phyloP scores from a whole-genome alignment of 2,329 filamentous ascomycete species.

The Fusarium duplospermum region DNA sequence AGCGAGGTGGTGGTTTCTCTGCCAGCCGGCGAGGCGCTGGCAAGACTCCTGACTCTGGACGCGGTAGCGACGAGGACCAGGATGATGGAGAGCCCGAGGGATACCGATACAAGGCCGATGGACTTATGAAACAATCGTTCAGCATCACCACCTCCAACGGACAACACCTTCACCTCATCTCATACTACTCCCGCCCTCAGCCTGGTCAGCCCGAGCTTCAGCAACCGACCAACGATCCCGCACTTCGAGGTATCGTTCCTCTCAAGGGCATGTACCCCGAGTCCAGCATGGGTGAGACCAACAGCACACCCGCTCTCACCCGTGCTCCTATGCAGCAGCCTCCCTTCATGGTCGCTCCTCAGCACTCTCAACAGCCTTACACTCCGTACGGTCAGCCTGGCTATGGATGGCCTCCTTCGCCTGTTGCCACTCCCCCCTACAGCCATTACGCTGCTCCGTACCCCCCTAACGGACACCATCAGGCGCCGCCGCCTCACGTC shows the following conservation, averaged over 20 bases:
- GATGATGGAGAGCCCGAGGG: slow-evolving; percentile 88
- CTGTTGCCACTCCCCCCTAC: slow-evolving; percentile 65
- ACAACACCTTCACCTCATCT: slow-evolving; percentile 96
- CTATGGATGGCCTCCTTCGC: slow-evolving; percentile 68
- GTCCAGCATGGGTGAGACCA: slow-evolving; percentile 88
- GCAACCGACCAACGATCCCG: slow-evolving; percentile 84
- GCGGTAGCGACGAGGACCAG: slow-evolving; percentile 86
- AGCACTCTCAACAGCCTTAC: slow-evolving; percentile 49
- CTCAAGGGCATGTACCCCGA: slow-evolving; percentile 97
- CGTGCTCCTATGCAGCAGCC: slow-evolving; percentile 73
- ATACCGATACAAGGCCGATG: slow-evolving; percentile 94
- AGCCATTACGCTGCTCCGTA: slow-evolving; percentile 58
- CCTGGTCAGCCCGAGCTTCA: slow-evolving; percentile 77
- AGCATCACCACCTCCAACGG: slow-evolving; percentile 92
- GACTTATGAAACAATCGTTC: slow-evolving; percentile 99
- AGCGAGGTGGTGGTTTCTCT: slow-evolving; percentile 83
- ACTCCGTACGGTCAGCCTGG: slow-evolving; percentile 56
- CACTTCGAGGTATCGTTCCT: slow-evolving; percentile 84
- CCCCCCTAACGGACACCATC: slow-evolving; percentile 45
- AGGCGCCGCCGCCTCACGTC: slow-evolving; percentile 44
- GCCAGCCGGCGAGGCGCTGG: slow-evolving; percentile 68
- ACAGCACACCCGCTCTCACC: slow-evolving; percentile 83
- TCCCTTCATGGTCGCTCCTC: slow-evolving; percentile 53
- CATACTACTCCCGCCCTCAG: slow-evolving; percentile 89
- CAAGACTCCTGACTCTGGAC: slow-evolving; percentile 86